These are phyloP conservation scores for Monosporascus sp. DNA, from an alignment of 2,329 filamentous ascomycete genomes.

Conservation along the genomic window DNA sequence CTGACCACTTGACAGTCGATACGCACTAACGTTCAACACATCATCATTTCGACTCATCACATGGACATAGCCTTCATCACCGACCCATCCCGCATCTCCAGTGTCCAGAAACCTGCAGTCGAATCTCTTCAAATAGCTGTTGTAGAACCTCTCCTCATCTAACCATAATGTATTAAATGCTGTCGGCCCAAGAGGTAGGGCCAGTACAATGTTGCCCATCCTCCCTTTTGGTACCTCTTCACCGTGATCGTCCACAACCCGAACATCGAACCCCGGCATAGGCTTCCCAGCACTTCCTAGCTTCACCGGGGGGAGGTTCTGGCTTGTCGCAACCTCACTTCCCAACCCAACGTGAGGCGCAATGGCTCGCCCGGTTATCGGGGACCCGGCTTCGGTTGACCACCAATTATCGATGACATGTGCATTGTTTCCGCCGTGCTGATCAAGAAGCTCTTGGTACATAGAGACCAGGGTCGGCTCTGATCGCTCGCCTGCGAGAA, in stretches of 20 bases:
- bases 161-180: constrained; percentile 81
- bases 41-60: constrained; percentile 70
- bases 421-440: constrained; percentile 59
- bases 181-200: constrained; percentile 75
- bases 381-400: constrained; percentile 54
- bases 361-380: constrained; percentile 51
- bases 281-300: constrained; percentile 86
- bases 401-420: constrained; percentile 57
- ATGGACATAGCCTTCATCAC: constrained; percentile 62
- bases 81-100: constrained; percentile 83
- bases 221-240: constrained; percentile 61
- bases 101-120: constrained; percentile 81
- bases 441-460: constrained; percentile 68
- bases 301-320: constrained; percentile 53
- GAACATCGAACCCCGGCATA: constrained; percentile 86
- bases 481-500: constrained; percentile 83
- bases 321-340: constrained; percentile 32
- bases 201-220: constrained; percentile 91
- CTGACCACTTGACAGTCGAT: constrained; percentile 62
- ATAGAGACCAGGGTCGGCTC: constrained; percentile 79
- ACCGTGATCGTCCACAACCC: constrained; percentile 76
- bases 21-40: constrained; percentile 88
- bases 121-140: constrained; percentile 78
- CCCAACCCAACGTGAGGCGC: constrained; percentile 53
- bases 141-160: constrained; percentile 81